These are phyloP conservation scores for Ambrosia trifida DNA, from an alignment of 129 eudicot species.

Conservation along the genomic window DNA sequence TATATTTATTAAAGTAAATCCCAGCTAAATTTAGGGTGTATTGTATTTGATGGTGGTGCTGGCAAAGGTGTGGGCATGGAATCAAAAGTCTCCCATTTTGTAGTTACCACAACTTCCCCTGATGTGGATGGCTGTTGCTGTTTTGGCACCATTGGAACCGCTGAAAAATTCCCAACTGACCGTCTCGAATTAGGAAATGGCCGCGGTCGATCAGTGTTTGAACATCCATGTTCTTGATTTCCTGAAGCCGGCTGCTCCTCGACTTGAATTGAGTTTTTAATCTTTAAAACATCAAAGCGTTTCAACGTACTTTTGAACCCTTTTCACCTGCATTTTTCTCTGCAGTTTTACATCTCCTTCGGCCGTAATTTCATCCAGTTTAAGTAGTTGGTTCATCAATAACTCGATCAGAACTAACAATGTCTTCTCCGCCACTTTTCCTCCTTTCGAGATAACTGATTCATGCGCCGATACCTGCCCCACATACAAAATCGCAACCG, in stretches of 20 bases:
- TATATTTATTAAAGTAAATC: conserved; percentile 32
- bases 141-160: conserved; percentile 33
- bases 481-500: background rate
- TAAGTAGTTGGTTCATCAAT: conserved; percentile 82
- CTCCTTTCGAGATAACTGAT: conserved; percentile 70
- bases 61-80: conserved; percentile 43
- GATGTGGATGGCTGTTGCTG: conserved; percentile 31
- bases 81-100: conserved; percentile 98
- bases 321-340: conserved; percentile 88
- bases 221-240: conserved; percentile 29
- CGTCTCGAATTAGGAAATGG: conserved; percentile 47
- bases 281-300: conserved; percentile 70
- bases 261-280: conserved; percentile 47
- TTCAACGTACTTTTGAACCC: conserved; percentile 91
- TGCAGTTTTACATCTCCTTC: conserved; percentile 87
- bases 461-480: conserved; percentile 70
- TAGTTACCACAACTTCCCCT: conserved; percentile 73
- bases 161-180: conserved; percentile 38
- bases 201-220: conserved; percentile 24
- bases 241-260: background rate
- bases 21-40: conserved; percentile 58
- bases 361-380: conserved; percentile 66
- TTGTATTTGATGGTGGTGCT: conserved; percentile 22
- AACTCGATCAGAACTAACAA: conserved; percentile 53
- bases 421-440: conserved; percentile 71